Evolutionary conservation across 75 land plant genomes (phyloP).

Genomic region (Azolla pinnata): DNA sequence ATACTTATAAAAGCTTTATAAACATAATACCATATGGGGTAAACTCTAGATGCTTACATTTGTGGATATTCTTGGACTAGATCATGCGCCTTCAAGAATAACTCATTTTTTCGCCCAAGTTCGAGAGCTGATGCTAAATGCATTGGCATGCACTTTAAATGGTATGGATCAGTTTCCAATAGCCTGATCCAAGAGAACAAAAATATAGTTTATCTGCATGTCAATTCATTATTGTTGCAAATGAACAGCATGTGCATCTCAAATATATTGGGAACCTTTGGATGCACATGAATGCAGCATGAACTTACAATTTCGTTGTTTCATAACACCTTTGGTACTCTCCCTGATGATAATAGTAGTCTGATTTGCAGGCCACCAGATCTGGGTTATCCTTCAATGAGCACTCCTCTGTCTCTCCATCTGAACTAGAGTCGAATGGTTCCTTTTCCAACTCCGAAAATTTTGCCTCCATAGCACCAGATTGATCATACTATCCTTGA

Average conservation of each 20-base stretch:
- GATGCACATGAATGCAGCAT: too few relatives aligned
- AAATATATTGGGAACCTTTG: too few relatives aligned
- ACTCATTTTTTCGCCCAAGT: constrained; percentile 89
- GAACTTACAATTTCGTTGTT: constrained; percentile 63
- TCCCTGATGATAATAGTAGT: constrained; percentile 80
- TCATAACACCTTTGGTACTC: constrained; percentile 94
- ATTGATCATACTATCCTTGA: constrained; percentile 64
- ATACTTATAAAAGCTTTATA: neutral
- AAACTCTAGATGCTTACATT: too few relatives aligned
- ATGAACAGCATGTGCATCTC: too few relatives aligned
- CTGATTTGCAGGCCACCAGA: constrained; percentile 84
- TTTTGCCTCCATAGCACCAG: constrained; percentile 54
- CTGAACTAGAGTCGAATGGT: constrained; percentile 17
- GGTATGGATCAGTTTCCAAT: constrained; percentile 88
- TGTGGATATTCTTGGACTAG: constrained; percentile 94
- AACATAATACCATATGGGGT: constrained; percentile 1
- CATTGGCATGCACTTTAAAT: constrained; percentile 70
- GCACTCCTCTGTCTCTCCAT: constrained; percentile 27
- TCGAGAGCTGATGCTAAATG: constrained; percentile 91
- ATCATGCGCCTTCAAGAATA: constrained; percentile 84
- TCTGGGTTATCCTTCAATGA: constrained; percentile 83
- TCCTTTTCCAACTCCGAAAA: constrained; percentile 66
- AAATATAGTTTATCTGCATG: too few relatives aligned
- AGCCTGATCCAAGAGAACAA: constrained; percentile 43
- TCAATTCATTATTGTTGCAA: too few relatives aligned